These are phyloP conservation scores for Hyphodiscus sp. DNA, from an alignment of 2,329 filamentous ascomycete species.

Conservation along the genomic window DNA sequence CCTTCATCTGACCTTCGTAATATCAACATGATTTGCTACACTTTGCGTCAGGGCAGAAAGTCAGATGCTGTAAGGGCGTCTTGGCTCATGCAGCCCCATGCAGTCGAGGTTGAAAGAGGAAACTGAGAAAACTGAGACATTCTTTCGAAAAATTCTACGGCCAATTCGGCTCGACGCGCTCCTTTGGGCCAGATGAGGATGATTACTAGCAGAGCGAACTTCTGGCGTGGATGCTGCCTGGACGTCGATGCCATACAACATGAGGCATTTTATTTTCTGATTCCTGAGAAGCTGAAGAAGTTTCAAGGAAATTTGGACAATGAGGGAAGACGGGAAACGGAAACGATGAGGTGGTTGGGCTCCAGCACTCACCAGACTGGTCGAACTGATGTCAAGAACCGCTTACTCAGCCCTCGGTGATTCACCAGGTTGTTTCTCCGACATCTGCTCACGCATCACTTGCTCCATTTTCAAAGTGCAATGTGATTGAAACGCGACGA, in stretches of 20 bases:
- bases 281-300: background rate
- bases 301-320: background rate
- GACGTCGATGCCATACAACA: background rate
- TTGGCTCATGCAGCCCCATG: slow-evolving; percentile 14
- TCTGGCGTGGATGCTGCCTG: background rate
- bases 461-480: background rate
- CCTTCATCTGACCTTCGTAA: slow-evolving; percentile 17
- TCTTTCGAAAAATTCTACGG: slow-evolving; percentile 3
- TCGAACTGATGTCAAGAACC: no score
- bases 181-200: background rate
- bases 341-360: background rate
- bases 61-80: slow-evolving; percentile 7
- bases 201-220: background rate
- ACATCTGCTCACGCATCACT: background rate
- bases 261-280: background rate
- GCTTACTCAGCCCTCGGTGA: background rate
- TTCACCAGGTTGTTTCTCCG: background rate
- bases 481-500: background rate
- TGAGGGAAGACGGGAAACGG: background rate
- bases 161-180: background rate
- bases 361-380: no score
- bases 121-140: slow-evolving; percentile 16
- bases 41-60: slow-evolving; percentile 14
- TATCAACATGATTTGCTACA: slow-evolving; percentile 14
- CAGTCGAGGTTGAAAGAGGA: slow-evolving; percentile 15